Conservation (phyloP, 441 rosid species). For the Flueggea neowawraea region DNA sequence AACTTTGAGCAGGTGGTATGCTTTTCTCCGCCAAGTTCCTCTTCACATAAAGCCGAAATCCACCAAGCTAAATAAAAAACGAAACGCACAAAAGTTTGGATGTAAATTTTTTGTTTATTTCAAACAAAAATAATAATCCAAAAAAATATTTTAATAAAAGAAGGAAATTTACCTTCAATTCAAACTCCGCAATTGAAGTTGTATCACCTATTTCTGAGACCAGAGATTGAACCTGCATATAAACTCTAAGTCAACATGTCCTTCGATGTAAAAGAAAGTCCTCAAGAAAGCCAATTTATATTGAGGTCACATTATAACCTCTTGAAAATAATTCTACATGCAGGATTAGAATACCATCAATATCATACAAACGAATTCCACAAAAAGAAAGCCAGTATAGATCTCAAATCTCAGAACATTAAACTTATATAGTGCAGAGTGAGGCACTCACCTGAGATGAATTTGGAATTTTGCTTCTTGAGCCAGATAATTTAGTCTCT, state of each 20-base stretch:
- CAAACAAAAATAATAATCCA: slow-evolving; percentile 6
- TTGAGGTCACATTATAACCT: no score
- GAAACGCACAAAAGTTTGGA: slow-evolving; percentile 5
- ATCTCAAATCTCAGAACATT: no score
- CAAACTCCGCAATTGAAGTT: slow-evolving; percentile 74
- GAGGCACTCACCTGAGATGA: slow-evolving; percentile 48
- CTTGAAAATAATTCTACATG: no score
- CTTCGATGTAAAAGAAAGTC: neutral
- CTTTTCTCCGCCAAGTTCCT: slow-evolving; percentile 42
- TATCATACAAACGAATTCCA: slow-evolving; percentile 1
- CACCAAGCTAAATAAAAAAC: slow-evolving; percentile 49
- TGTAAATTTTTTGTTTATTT: neutral
- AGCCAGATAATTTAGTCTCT: slow-evolving; percentile 35
- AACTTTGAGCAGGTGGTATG: slow-evolving; percentile 29
- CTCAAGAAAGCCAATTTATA: no score
- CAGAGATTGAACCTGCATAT: slow-evolving; percentile 63
- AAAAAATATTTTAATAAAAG: slow-evolving; percentile 10
- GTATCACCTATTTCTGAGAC: slow-evolving; percentile 66
- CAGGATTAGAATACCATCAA: neutral
- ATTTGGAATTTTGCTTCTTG: slow-evolving; percentile 58
- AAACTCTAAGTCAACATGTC: no score
- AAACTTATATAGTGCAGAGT: no score
- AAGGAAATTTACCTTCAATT: slow-evolving; percentile 56
- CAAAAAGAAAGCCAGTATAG: no score
- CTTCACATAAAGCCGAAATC: slow-evolving; percentile 62